A percentile compares a stretch with the other conserved stretches of the same genome.
Conservation (phyloP, 2,329 filamentous ascomycete genomes). For the Fusarium sp. region DNA sequence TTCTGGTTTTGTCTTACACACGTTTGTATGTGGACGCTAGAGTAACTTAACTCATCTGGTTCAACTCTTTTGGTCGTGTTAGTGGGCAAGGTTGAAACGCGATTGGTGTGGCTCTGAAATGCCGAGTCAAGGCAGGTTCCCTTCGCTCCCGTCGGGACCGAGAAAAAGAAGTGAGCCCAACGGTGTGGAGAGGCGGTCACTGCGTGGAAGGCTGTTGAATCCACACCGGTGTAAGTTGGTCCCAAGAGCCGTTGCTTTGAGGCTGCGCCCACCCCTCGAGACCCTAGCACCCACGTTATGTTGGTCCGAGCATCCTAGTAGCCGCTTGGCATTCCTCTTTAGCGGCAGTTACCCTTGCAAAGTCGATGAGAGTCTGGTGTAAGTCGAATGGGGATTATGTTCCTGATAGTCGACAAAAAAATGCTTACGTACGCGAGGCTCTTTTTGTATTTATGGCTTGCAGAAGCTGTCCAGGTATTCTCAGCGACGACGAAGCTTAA, state of each 20-base stretch:
- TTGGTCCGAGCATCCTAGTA: slow-evolving; percentile 44
- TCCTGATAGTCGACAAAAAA: slow-evolving; percentile 15
- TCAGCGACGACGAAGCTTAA: background rate
- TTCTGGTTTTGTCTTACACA: slow-evolving; percentile 7
- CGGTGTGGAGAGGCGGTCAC: slow-evolving; percentile 41
- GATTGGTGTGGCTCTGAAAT: slow-evolving; percentile 41
- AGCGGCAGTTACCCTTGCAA: slow-evolving; percentile 40
- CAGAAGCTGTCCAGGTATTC: background rate
- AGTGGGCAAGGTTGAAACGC: slow-evolving; percentile 11
- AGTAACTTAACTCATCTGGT: slow-evolving; percentile 1
- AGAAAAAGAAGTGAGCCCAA: slow-evolving; percentile 39
- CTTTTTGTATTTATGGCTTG: background rate
- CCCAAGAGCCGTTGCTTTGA: slow-evolving; percentile 19
- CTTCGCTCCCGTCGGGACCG: slow-evolving; percentile 50
- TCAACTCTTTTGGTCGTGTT: slow-evolving; percentile 23
- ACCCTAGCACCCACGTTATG: slow-evolving; percentile 48
- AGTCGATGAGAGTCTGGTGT: slow-evolving; percentile 25
- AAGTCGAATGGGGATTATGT: slow-evolving; percentile 28
- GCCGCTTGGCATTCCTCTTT: slow-evolving; percentile 33
- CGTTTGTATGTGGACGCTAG: background rate
- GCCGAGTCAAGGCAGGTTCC: slow-evolving; percentile 44
- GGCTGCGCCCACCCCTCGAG: slow-evolving; percentile 12
- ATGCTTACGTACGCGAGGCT: background rate
- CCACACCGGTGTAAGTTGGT: slow-evolving; percentile 24
- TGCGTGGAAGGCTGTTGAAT: slow-evolving; percentile 19